A percentile compares a stretch with the other conserved stretches of the same genome.
These are phyloP conservation scores for Tulasnella sp. DNA, from an alignment of 768 basidiomycete genomes.

Conservation along the genomic window DNA sequence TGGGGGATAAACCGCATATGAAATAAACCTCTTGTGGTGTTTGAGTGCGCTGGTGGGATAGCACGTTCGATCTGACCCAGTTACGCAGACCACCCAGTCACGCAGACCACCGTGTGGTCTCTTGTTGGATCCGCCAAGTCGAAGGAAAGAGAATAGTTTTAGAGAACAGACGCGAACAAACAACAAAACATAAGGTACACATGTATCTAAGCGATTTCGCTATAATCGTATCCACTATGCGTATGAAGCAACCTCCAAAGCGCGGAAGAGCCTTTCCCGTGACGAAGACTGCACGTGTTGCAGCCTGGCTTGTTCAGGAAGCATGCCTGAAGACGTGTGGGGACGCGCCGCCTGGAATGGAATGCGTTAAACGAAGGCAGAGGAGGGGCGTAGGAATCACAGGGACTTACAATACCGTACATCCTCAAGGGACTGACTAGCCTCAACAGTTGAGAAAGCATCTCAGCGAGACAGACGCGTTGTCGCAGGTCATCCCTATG, in stretches of 20 bases:
- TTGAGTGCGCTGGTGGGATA: too few relatives aligned
- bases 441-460: constrained; percentile 60
- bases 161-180: neutral
- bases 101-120: too few relatives aligned
- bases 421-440: constrained; percentile 60
- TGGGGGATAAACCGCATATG: too few relatives aligned
- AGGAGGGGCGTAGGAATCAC: neutral
- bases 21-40: too few relatives aligned
- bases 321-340: constrained; percentile 44
- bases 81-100: too few relatives aligned
- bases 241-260: neutral
- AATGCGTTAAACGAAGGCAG: constrained; percentile 9
- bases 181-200: neutral
- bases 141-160: neutral
- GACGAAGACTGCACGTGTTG: constrained; percentile 61
- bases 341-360: constrained; percentile 29
- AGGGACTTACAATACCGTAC: constrained; percentile 52
- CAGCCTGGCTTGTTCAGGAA: constrained; percentile 57
- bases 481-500: constrained; percentile 61
- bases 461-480: constrained; percentile 64
- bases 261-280: constrained; percentile 54
- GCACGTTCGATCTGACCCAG: too few relatives aligned
- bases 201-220: neutral
- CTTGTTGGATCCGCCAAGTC: too few relatives aligned
- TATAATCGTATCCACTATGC: neutral